A percentile compares a stretch with the other conserved stretches of the same genome.
Conservation (phyloP, 176 grass and related monocot genomes). For the Oryza meyeriana region DNA sequence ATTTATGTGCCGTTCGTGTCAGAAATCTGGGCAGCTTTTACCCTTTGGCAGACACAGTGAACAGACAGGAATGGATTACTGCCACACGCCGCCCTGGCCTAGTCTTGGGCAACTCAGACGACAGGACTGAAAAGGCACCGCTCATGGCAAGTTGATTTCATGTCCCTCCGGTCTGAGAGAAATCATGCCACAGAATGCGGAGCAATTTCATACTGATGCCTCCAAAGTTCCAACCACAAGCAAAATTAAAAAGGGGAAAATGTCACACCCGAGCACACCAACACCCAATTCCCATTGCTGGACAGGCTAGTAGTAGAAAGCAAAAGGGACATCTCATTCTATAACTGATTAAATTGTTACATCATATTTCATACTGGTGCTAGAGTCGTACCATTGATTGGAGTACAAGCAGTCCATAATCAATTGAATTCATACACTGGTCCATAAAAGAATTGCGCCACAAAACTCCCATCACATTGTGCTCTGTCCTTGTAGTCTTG, state of each 20-base stretch:
- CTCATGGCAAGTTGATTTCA: not conserved
- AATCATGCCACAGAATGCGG: not conserved
- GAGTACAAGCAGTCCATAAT: slow-evolving; percentile 17
- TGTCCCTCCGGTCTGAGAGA: not conserved
- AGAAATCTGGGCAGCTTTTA: not conserved
- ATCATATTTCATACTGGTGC: not conserved
- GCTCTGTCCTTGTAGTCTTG: slow-evolving; percentile 16
- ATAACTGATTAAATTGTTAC: not conserved
- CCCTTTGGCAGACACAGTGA: not conserved
- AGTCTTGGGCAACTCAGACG: not conserved
- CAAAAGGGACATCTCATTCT: not conserved
- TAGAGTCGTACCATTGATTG: not conserved
- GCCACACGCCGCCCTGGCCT: not conserved
- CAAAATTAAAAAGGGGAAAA: not conserved
- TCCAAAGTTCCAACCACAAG: not conserved
- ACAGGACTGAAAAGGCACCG: not conserved
- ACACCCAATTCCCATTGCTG: not conserved
- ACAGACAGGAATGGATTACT: not conserved
- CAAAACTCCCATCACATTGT: slow-evolving; percentile 15
- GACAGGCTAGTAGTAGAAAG: not conserved
- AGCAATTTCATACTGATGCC: not conserved
- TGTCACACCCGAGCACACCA: not conserved
- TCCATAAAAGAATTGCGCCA: slow-evolving; percentile 9
- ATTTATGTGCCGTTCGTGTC: not conserved
- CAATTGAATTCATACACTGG: slow-evolving; percentile 37